phyloP scores from a whole-genome alignment of 139 green algal genomes.

The Bryopsis sp. region DNA sequence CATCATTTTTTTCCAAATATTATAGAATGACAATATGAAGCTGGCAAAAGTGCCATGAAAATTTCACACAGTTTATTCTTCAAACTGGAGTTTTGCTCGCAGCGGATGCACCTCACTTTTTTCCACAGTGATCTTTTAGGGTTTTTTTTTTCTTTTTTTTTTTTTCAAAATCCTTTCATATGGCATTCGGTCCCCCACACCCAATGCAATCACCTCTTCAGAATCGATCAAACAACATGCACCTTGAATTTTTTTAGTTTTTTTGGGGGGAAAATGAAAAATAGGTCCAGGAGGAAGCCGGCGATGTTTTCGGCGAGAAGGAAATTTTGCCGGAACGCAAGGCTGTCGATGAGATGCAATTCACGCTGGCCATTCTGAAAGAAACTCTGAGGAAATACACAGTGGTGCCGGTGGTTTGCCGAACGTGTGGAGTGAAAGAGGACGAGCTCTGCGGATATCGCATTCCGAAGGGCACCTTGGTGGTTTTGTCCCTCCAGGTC shows the following conservation, averaged over 20 bases:
- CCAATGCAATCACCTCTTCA: background rate
- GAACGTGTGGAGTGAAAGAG: constrained; percentile 40
- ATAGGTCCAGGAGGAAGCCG: constrained; percentile 42
- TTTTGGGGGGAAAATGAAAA: constrained; percentile 9
- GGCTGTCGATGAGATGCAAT: constrained; percentile 65
- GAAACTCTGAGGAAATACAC: constrained; percentile 61
- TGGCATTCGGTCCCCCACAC: too few relatives aligned
- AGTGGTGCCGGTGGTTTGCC: constrained; percentile 87
- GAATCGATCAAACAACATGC: background rate
- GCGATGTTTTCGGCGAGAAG: constrained; percentile 37
- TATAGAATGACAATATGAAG: too few relatives aligned
- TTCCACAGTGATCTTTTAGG: too few relatives aligned
- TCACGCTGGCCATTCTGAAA: constrained; percentile 77
- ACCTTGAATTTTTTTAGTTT: background rate
- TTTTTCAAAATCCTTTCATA: too few relatives aligned
- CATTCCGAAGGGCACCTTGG: constrained; percentile 57
- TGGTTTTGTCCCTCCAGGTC: constrained; percentile 52
- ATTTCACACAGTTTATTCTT: too few relatives aligned
- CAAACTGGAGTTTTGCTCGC: too few relatives aligned
- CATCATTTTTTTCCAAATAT: too few relatives aligned
- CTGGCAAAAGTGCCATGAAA: too few relatives aligned
- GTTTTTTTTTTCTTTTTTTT: too few relatives aligned
- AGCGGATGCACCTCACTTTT: too few relatives aligned
- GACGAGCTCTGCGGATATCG: constrained; percentile 58
- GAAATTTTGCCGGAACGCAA: constrained; percentile 30